phyloP scores from a whole-genome alignment of 768 basidiomycete species.

The Naganishia friedmannii region DNA sequence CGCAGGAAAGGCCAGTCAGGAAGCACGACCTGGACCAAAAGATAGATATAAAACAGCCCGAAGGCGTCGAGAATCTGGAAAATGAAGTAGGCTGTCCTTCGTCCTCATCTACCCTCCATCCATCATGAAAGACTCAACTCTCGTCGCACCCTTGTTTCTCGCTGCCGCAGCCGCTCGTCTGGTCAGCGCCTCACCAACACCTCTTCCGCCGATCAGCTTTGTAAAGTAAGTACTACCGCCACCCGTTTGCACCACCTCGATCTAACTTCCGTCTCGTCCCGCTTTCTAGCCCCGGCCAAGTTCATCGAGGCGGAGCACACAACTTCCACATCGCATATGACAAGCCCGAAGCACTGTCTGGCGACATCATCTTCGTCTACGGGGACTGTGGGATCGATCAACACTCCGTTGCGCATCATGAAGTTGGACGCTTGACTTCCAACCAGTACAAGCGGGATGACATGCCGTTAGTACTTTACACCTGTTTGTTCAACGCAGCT shows the following conservation, averaged over 20 bases:
- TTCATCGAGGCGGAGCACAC: constrained; percentile 21
- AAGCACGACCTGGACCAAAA: too few species aligned
- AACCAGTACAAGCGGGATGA: constrained; percentile 27
- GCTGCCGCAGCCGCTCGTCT: not conserved
- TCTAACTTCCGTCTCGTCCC: not conserved
- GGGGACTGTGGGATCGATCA: constrained; percentile 25
- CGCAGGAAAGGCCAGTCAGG: too few species aligned
- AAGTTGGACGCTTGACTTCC: constrained; percentile 18
- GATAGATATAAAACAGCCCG: too few species aligned
- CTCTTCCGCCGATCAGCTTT: constrained; percentile 21
- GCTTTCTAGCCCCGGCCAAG: not conserved
- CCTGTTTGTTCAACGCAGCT: not conserved
- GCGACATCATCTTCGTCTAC: constrained; percentile 26
- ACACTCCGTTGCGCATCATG: constrained; percentile 21
- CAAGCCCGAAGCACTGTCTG: constrained; percentile 19
- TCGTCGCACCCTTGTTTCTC: constrained; percentile 12
- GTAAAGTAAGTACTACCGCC: not conserved
- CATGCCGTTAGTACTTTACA: constrained; percentile 18
- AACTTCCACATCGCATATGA: constrained; percentile 27
- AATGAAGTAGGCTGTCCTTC: too few species aligned
- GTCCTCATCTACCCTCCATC: not conserved
- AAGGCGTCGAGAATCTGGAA: too few species aligned
- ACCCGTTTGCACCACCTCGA: not conserved
- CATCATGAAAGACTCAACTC: constrained; percentile 24
- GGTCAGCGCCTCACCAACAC: constrained; percentile 11